Evolutionary conservation across 2,329 filamentous ascomycete genomes (phyloP).

Genomic region (Arachnomyces sp.): DNA sequence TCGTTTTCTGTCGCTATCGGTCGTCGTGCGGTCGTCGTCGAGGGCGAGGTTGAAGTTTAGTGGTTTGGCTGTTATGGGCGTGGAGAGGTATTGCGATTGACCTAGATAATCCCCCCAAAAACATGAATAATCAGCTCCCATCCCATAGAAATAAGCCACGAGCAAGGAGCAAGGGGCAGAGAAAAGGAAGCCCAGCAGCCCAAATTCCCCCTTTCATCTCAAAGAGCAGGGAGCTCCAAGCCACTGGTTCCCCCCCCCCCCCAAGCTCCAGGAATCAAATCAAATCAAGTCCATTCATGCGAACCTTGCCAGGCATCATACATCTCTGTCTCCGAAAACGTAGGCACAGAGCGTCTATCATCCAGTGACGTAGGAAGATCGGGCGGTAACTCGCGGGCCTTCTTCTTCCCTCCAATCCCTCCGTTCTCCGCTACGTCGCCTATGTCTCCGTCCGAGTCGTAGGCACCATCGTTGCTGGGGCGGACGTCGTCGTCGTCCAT

Average conservation of each 20-base stretch:
- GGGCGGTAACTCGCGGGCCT: slow-evolving; percentile 52
- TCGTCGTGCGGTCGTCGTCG: slow-evolving; percentile 65
- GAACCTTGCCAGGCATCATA: slow-evolving; percentile 98
- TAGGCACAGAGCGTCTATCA: slow-evolving; percentile 65
- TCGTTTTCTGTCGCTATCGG: slow-evolving; percentile 52
- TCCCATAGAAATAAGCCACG: background rate
- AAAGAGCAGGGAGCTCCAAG: background rate
- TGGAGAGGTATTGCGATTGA: slow-evolving; percentile 89
- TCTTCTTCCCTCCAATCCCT: slow-evolving; percentile 16
- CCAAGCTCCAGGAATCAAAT: slow-evolving; percentile 2
- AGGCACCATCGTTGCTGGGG: slow-evolving; percentile 15
- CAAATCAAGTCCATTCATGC: slow-evolving; percentile 15
- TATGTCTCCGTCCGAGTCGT: background rate
- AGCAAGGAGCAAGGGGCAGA: background rate
- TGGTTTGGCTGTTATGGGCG: slow-evolving; percentile 74
- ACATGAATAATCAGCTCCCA: background rate
- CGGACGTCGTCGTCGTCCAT: slow-evolving; percentile 29
- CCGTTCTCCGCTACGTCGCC: slow-evolving; percentile 4
- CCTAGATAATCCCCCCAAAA: slow-evolving; percentile 50
- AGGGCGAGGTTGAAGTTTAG: slow-evolving; percentile 78
- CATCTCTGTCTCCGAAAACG: slow-evolving; percentile 81
- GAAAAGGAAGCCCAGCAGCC: background rate
- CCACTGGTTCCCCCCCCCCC: too few relatives aligned
- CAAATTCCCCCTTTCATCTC: background rate
- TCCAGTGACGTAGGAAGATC: slow-evolving; percentile 89